Evolutionary conservation across 352 stramenopile species (phyloP).

Genomic region (Pythium volutum): DNA sequence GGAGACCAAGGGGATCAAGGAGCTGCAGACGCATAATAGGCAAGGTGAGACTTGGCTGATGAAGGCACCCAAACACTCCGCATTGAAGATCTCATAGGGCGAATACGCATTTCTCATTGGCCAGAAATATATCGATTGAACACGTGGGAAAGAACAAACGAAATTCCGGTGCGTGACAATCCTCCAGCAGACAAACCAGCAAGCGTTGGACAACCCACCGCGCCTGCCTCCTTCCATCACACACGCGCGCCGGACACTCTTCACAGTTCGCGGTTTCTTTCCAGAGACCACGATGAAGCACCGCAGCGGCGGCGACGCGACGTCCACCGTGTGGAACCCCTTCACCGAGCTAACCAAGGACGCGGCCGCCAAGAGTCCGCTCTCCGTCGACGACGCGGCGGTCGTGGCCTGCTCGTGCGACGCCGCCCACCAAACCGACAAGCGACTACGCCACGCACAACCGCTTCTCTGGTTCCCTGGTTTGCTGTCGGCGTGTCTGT

Average conservation of each 20-base stretch:
- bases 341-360: too few relatives aligned
- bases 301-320: neutral
- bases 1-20: too few relatives aligned
- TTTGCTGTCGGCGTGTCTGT: slow-evolving; percentile 23
- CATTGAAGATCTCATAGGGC: neutral
- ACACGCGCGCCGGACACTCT: neutral
- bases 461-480: slow-evolving; percentile 16
- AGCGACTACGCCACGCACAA: neutral
- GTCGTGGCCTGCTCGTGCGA: neutral
- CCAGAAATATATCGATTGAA: neutral
- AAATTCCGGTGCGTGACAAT: neutral
- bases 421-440: neutral
- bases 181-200: neutral
- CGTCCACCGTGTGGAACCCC: too few relatives aligned
- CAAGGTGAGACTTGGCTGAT: too few relatives aligned
- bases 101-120: neutral
- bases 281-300: neutral
- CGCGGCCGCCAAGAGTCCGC: neutral
- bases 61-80: too few relatives aligned
- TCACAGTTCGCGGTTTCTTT: neutral
- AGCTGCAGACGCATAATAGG: too few relatives aligned
- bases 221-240: too few relatives aligned
- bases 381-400: slow-evolving; percentile 12
- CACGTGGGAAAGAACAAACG: neutral
- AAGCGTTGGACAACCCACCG: neutral